These are phyloP conservation scores for Penicillium subrubescens DNA, from an alignment of 495 filamentous ascomycete species.

Conservation along the genomic window DNA sequence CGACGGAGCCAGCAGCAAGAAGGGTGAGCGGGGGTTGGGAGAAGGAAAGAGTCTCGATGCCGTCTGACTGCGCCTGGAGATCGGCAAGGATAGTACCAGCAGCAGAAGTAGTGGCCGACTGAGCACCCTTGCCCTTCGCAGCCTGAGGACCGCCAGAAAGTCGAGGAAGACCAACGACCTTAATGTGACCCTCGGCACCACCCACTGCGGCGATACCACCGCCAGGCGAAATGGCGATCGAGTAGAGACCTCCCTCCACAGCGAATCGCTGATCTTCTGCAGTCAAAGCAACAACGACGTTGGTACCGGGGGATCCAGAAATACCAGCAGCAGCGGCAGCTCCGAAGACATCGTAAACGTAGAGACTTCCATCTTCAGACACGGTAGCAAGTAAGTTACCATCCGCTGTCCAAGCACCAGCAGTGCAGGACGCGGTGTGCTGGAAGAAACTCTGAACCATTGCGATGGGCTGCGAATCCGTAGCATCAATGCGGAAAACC, in stretches of 20 bases:
- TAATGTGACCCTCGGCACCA: slow-evolving; percentile 81
- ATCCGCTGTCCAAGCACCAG: slow-evolving; percentile 87
- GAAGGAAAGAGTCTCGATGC: slow-evolving; percentile 86
- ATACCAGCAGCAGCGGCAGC: slow-evolving; percentile 75
- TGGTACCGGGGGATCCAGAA: slow-evolving; percentile 65
- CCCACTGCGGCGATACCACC: slow-evolving; percentile 81
- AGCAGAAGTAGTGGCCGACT: slow-evolving; percentile 56
- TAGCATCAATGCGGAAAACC: slow-evolving; percentile 82
- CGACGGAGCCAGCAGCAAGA: slow-evolving; percentile 85
- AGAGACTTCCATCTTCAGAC: slow-evolving; percentile 82
- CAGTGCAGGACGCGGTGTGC: slow-evolving; percentile 84
- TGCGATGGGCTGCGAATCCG: slow-evolving; percentile 63
- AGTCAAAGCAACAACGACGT: slow-evolving; percentile 77
- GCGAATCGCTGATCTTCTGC: slow-evolving; percentile 83
- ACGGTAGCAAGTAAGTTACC: slow-evolving; percentile 89
- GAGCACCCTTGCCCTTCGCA: slow-evolving; percentile 40
- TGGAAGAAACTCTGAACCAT: slow-evolving; percentile 90
- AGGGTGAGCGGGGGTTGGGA: slow-evolving; percentile 71
- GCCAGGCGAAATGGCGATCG: slow-evolving; percentile 75
- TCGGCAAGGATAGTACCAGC: slow-evolving; percentile 77
- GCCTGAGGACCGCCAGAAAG: slow-evolving; percentile 45
- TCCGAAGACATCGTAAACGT: slow-evolving; percentile 92
- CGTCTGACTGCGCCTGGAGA: slow-evolving; percentile 71
- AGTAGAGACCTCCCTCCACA: slow-evolving; percentile 89
- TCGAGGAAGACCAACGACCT: slow-evolving; percentile 80